These are phyloP conservation scores for Zelonia costaricensis DNA, from an alignment of 208 protist species.

Conservation along the genomic window DNA sequence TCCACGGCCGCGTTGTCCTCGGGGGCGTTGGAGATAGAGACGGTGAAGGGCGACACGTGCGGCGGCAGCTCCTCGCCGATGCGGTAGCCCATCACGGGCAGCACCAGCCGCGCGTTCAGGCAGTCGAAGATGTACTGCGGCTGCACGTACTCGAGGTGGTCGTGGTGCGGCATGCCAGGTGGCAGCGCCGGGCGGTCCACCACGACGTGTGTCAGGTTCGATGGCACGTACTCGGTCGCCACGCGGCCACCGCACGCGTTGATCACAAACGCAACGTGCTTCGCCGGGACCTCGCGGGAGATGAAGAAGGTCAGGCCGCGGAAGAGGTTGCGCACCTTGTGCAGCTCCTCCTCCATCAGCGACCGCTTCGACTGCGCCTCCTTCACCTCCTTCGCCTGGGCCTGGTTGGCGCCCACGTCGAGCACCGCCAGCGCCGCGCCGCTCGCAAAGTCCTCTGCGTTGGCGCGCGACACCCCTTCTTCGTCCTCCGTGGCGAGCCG, in stretches of 20 bases:
- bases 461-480: slow-evolving; percentile 24
- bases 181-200: slow-evolving; percentile 82
- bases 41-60: slow-evolving; percentile 92
- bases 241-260: slow-evolving; percentile 87
- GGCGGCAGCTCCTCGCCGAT: slow-evolving; percentile 90
- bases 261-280: slow-evolving; percentile 91
- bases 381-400: slow-evolving; percentile 30
- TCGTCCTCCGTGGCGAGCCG: slow-evolving; percentile 45
- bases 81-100: slow-evolving; percentile 87
- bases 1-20: slow-evolving; percentile 83
- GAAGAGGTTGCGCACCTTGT: slow-evolving; percentile 68
- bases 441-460: slow-evolving; percentile 29
- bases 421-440: slow-evolving; percentile 24
- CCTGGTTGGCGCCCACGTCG: slow-evolving; percentile 23
- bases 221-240: slow-evolving; percentile 58
- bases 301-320: slow-evolving; percentile 82
- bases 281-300: slow-evolving; percentile 89
- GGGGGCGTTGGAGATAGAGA: slow-evolving; percentile 80
- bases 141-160: slow-evolving; percentile 93
- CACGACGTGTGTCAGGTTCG: slow-evolving; percentile 87
- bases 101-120: slow-evolving; percentile 90
- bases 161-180: slow-evolving; percentile 47
- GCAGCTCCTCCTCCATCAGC: slow-evolving; percentile 62
- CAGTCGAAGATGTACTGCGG: slow-evolving; percentile 98
- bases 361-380: slow-evolving; percentile 40